phyloP scores from a whole-genome alignment of 129 eudicot genomes.

The Flaveria robusta region DNA sequence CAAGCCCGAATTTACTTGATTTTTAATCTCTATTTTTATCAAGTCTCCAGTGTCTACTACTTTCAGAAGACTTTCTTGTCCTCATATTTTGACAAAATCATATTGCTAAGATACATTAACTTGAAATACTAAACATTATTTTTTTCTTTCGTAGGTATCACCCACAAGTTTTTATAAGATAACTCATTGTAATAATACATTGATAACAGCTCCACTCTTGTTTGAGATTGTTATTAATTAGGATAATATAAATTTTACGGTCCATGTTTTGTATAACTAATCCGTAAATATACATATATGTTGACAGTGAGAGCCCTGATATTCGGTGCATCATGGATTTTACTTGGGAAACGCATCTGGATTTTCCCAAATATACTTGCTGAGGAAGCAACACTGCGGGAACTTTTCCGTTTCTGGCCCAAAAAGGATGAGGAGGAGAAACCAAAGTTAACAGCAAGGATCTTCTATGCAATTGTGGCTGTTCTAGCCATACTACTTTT shows the following conservation, averaged over 20 bases:
- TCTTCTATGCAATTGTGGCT: constrained; percentile 74
- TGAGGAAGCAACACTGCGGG: constrained; percentile 91
- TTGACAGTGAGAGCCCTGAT: constrained; percentile 76
- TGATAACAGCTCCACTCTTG: neutral
- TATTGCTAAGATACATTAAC: neutral
- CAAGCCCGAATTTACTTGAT: neutral
- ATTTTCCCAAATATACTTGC: constrained; percentile 96
- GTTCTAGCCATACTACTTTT: constrained; percentile 62
- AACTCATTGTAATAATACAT: neutral
- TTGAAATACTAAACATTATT: neutral
- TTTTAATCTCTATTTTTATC: neutral
- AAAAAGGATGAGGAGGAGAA: constrained; percentile 84
- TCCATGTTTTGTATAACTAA: neutral
- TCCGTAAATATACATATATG: neutral
- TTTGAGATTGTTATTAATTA: neutral
- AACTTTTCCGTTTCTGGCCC: constrained; percentile 94
- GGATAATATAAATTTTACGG: neutral
- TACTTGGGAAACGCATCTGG: constrained; percentile 93
- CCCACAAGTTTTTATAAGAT: neutral
- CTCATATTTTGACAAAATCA: neutral
- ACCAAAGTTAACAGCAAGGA: constrained; percentile 90
- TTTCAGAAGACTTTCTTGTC: neutral
- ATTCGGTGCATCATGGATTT: constrained; percentile 74
- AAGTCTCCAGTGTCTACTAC: neutral
- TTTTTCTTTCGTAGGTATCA: neutral